Conservation (phyloP, 2,329 filamentous ascomycete genomes). For the Diatrype stigma region DNA sequence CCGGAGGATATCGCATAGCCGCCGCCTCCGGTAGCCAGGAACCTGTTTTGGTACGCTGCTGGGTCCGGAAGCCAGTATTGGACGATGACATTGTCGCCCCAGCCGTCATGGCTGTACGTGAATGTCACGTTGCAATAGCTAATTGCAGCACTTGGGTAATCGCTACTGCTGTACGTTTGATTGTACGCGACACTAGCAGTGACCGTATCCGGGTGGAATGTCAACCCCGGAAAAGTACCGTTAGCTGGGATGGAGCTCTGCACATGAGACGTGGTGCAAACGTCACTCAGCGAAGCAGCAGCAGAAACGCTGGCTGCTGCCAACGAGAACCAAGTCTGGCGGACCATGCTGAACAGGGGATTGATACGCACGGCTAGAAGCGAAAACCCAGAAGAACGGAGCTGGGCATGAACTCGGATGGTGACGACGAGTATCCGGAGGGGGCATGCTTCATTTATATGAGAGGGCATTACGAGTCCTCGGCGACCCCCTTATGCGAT, state of each 20-base stretch:
- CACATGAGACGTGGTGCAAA: not conserved
- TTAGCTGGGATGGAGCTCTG: not conserved
- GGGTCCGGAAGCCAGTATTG: slow-evolving; percentile 31
- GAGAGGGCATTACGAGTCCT: too few relatives aligned
- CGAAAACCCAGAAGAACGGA: too few relatives aligned
- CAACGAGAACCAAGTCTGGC: not conserved
- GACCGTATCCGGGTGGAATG: slow-evolving; percentile 19
- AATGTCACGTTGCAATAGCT: slow-evolving; percentile 34
- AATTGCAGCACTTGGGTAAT: slow-evolving; percentile 22
- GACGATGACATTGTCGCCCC: slow-evolving; percentile 28
- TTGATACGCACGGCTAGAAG: too few relatives aligned
- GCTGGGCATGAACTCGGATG: too few relatives aligned
- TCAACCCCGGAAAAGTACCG: not conserved
- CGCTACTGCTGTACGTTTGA: slow-evolving; percentile 15
- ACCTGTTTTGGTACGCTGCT: slow-evolving; percentile 38
- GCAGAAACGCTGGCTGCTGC: not conserved
- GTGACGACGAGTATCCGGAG: too few relatives aligned
- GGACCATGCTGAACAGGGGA: not conserved
- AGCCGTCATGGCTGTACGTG: slow-evolving; percentile 30
- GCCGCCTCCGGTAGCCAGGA: slow-evolving; percentile 40
- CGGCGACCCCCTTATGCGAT: too few relatives aligned
- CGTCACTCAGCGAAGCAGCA: not conserved
- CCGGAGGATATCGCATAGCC: slow-evolving; percentile 29
- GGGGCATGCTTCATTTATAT: too few relatives aligned
- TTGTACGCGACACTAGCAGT: slow-evolving; percentile 36